These are phyloP conservation scores for Hsuehochloa calcarea DNA, from an alignment of 176 grass and related monocot species.

Conservation along the genomic window DNA sequence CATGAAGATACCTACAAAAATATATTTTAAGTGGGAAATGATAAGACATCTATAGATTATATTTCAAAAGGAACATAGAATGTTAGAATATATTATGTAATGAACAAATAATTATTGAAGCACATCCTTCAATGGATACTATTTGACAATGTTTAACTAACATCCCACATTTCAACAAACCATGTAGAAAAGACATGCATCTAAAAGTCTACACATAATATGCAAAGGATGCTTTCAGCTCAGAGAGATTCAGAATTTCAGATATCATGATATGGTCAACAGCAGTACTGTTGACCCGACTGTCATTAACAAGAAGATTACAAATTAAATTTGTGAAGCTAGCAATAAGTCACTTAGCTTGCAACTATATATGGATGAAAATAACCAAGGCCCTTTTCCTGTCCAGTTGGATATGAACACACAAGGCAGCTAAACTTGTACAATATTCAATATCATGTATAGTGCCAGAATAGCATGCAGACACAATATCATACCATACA, in stretches of 20 bases:
- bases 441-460: background rate
- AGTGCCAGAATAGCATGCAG: too few species aligned
- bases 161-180: background rate
- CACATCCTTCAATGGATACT: background rate
- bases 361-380: background rate
- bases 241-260: constrained; percentile 15
- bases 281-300: background rate
- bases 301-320: background rate
- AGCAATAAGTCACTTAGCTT: constrained; percentile 9
- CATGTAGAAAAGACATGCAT: background rate
- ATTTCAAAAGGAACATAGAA: constrained; percentile 3
- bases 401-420: constrained; percentile 6
- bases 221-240: constrained; percentile 10
- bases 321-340: background rate
- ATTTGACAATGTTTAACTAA: background rate
- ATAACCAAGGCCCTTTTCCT: background rate
- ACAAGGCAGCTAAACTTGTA: background rate
- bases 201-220: background rate
- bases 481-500: constrained; percentile 7
- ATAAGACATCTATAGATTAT: constrained; percentile 19
- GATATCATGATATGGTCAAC: constrained; percentile 4
- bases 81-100: background rate
- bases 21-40: constrained; percentile 21
- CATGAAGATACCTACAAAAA: constrained; percentile 75
- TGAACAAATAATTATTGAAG: background rate